Base-by-base conservation (phyloP, 2,329 filamentous ascomycete genomes). In the Ascosphaera aggregata region DNA sequence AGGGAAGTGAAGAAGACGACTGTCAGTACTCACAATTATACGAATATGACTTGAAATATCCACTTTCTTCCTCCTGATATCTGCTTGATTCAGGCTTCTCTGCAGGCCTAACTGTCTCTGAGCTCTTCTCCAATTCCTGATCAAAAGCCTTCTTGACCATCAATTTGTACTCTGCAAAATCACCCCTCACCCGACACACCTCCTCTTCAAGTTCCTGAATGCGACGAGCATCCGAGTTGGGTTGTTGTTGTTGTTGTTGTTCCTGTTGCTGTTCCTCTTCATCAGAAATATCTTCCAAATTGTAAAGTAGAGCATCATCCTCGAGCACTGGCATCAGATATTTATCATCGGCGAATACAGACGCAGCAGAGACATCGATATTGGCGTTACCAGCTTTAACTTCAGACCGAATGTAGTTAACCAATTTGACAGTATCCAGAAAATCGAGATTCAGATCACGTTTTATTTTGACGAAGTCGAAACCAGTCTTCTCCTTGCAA, bases 231-330 rank as follows among this genome's bases (percentile, higher is more conserved):
- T 43, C 39, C 41, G 43, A 16, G 42, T 47, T 31, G 45, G 48
- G 3, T 46, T 18, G 11, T 42, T 40, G 8, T 43, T 40, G 3
- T 34, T 31, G 13, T 9, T 35, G n/a, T 11, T 35, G 15, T 22
- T 16, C 39, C 39, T 2, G 34, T 17, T 9, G 16, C 16, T 36
- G n/a, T 41, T 46, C 54, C 13, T 57, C 48, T 9, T 58, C 56
- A 19, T 63, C 56, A 30, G 63, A 59, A 8, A 92, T 63, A 44
- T 94, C 89, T 45, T 92, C 86, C 16, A 98, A 64, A 41, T 71
- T 80, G 52, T 91, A 84, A 22, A 98, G 71, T 39, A 95, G 63
- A 3, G 85, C 80, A 54, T 98, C 89, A 47, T 94, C 82, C 42
- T 89, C 76, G 5, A 98, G 60, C 3, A 84, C 75, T 0, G 89